Percentiles rank a stretch among this genome's conserved stretches.
phyloP scores from a whole-genome alignment of 352 stramenopile genomes.

The Chrysophaeum taylorii region DNA sequence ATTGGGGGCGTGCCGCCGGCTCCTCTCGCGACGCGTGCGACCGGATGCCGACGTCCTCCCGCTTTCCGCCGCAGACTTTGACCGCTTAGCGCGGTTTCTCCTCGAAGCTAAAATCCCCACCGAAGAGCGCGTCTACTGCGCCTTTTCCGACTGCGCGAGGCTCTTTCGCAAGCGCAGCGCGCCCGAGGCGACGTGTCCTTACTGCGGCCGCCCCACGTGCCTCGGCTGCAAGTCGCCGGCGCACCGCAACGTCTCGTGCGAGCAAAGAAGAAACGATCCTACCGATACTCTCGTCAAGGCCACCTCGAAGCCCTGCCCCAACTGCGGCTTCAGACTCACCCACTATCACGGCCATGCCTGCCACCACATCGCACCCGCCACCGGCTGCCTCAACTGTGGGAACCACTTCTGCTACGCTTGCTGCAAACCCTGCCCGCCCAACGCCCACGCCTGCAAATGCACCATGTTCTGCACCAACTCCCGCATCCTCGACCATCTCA shows the following conservation, averaged over 20 bases:
- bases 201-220: not conserved
- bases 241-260: not conserved
- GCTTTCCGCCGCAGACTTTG: not conserved
- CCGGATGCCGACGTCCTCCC: not conserved
- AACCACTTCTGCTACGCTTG: constrained; percentile 10
- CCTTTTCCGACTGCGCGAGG: not conserved
- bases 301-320: not conserved
- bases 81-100: not conserved
- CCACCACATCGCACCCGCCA: constrained; percentile 15
- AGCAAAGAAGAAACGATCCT: no score
- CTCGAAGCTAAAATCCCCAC: not conserved
- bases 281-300: not conserved
- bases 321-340: not conserved
- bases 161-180: not conserved
- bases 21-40: no score
- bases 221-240: not conserved
- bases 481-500: not conserved
- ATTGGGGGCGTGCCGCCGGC: no score
- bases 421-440: not conserved
- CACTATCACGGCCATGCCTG: constrained; percentile 18
- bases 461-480: not conserved
- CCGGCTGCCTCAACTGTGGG: constrained; percentile 8
- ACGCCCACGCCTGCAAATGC: not conserved
- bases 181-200: not conserved
- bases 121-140: not conserved